These are phyloP conservation scores for Lentinula guzmanii DNA, from an alignment of 768 basidiomycete species.

Conservation along the genomic window DNA sequence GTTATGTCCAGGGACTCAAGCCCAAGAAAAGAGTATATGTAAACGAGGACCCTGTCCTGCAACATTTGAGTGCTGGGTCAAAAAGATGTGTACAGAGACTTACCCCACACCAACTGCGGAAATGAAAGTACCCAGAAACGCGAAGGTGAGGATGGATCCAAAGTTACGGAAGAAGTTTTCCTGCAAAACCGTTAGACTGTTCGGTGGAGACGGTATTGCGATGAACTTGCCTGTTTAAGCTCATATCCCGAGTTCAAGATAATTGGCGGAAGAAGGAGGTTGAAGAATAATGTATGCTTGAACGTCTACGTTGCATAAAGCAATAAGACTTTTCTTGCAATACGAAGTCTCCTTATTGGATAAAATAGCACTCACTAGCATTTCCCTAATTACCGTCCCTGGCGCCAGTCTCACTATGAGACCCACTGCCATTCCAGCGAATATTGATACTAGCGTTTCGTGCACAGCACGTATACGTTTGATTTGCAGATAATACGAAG, in stretches of 20 bases:
- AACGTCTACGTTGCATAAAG: conserved; percentile 56
- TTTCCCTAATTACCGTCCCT: conserved; percentile 91
- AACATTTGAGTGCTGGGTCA: conserved; percentile 33
- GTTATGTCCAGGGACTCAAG: conserved; percentile 84
- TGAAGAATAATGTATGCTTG: conserved; percentile 97
- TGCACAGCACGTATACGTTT: conserved; percentile 93
- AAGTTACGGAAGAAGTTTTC: conserved; percentile 99
- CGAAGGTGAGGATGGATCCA: conserved; percentile 90
- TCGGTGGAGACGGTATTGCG: background rate
- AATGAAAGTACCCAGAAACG: conserved; percentile 93
- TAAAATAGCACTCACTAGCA: conserved; percentile 70
- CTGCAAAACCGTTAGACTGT: conserved; percentile 30
- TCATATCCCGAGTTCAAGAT: conserved; percentile 98
- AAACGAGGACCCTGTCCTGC: conserved; percentile 79
- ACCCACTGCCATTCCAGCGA: conserved; percentile 95
- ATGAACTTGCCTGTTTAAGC: conserved; percentile 74
- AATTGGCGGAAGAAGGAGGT: conserved; percentile 95
- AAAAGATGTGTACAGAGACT: conserved; percentile 22
- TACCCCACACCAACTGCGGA: conserved; percentile 95
- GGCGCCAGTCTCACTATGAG: conserved; percentile 85
- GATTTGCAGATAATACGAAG: conserved; percentile 96
- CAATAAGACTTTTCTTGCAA: no score
- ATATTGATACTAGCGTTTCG: conserved; percentile 92
- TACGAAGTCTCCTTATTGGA: background rate
- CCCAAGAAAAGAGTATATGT: conserved; percentile 90